phyloP scores from a whole-genome alignment of 768 basidiomycete genomes.

The Tulasnella sp. region DNA sequence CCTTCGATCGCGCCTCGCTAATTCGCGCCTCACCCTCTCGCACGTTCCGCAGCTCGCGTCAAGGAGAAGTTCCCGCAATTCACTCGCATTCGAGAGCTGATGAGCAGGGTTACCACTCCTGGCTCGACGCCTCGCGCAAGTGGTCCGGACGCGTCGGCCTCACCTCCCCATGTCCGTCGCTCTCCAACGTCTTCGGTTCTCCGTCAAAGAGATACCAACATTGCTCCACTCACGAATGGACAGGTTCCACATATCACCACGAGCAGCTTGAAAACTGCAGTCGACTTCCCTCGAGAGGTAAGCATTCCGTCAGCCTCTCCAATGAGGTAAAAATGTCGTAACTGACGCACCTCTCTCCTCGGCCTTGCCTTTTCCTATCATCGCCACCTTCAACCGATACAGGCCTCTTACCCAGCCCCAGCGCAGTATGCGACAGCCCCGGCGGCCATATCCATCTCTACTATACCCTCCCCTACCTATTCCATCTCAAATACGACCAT shows the following conservation, averaged over 20 bases:
- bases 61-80: constrained; percentile 33
- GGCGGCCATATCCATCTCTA: not conserved
- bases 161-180: constrained; percentile 3
- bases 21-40: not conserved
- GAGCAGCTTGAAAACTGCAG: constrained; percentile 12
- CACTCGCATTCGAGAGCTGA: constrained; percentile 30
- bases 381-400: not conserved
- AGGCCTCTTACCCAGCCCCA: not conserved
- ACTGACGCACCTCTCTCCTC: not conserved
- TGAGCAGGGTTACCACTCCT: constrained; percentile 25
- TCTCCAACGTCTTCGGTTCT: not conserved
- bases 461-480: not conserved
- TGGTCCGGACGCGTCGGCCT: constrained; percentile 10
- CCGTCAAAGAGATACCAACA: not conserved
- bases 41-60: constrained; percentile 30
- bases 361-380: not conserved
- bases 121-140: constrained; percentile 5
- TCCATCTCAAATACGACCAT: not conserved
- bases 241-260: constrained; percentile 7
- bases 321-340: not conserved
- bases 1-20: constrained; percentile 2
- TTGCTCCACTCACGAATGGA: constrained; percentile 8
- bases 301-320: not conserved
- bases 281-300: constrained; percentile 20
- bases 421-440: not conserved